Base-by-base conservation (phyloP, 78 protist genomes). In the Isochrysis galbana region DNA sequence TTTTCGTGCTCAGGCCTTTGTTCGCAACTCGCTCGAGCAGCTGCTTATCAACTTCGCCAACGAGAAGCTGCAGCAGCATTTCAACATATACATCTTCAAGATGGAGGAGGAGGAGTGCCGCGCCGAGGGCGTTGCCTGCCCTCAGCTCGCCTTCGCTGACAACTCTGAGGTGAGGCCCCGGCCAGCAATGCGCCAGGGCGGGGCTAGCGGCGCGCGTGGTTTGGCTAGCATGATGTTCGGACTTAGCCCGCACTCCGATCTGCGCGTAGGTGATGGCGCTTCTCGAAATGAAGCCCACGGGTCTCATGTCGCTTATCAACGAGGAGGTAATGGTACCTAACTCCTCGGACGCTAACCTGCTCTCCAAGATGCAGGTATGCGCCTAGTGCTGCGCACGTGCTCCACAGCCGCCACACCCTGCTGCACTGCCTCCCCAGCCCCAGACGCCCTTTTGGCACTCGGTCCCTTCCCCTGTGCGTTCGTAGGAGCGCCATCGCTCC, bases 41-140 rank as follows among this genome's bases (percentile, higher is more conserved):
- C 87, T 98, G 44, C 97, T 98, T 95, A 96, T 97, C 95, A 98
- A 98, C 97, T 97, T 83, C 86, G 98, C 97, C 84, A 98, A 98
- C 95, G 99, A 98, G 94, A 96, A 96, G 82, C 92, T 97, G 38
- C 98, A 97, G 93, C 39, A 21, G 47, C 34, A 42, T 19, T 78
- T 78, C 87, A 78, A 78, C 51, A 21, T 19, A 17, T 39, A 42
- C 87, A 42, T 78, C 51, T 78, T 78, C 87, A 25, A 17, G 87
- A 32, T 78, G 34, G 87, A 78, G 87, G 51, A 39, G 87, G 19
- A 1, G 55, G 48, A 41, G n/a, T 80, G 88, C 88, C 55, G 55
- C 55, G n/a, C 51, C 26, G 88, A 80, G 54, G 88, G 88, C 88
- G 88, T 80, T n/a, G 48, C 25, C 29, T 44, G 55, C 39, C 88